phyloP scores from a whole-genome alignment of 2,329 filamentous ascomycete species.

The Aspergillus ustus region DNA sequence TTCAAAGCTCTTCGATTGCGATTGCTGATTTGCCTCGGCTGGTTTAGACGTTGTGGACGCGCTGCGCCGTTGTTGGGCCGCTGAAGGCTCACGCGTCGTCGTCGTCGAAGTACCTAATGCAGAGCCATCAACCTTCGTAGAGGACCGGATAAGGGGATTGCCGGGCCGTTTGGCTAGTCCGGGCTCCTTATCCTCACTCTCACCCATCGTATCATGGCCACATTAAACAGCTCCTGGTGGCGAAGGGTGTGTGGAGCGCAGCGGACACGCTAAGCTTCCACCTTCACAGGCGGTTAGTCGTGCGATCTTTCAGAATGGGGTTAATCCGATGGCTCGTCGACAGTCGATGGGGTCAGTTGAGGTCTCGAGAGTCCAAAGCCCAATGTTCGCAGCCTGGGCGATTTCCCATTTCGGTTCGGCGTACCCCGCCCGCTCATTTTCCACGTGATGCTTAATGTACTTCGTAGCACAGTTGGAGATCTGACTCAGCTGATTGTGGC shows the following conservation, averaged over 20 bases:
- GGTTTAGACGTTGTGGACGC: slow-evolving; percentile 8
- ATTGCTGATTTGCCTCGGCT: slow-evolving; percentile 6
- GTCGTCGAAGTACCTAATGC: slow-evolving; percentile 3
- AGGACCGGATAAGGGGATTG: slow-evolving; percentile 12
- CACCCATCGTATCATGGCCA: slow-evolving; percentile 36
- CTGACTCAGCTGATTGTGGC: slow-evolving; percentile 16
- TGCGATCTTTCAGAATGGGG: slow-evolving; percentile 9
- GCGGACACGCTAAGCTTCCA: slow-evolving; percentile 5
- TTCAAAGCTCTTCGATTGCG: slow-evolving; percentile 35
- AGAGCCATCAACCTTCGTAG: neutral
- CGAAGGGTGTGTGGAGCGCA: neutral
- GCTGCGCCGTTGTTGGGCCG: slow-evolving; percentile 2
- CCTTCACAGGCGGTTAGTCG: slow-evolving; percentile 14
- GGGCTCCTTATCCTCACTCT: slow-evolving; percentile 26
- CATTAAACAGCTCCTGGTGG: neutral
- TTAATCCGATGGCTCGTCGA: neutral
- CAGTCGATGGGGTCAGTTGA: neutral
- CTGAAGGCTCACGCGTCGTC: slow-evolving; percentile 13
- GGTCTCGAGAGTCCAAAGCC: slow-evolving; percentile 14
- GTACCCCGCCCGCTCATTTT: neutral
- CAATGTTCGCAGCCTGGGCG: slow-evolving; percentile 29
- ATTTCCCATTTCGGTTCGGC: slow-evolving; percentile 25
- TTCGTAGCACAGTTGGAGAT: neutral
- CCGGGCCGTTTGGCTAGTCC: slow-evolving; percentile 7
- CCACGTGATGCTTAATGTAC: slow-evolving; percentile 22